Percentiles rank a stretch among this genome's conserved stretches.
Conservation (phyloP, 148 eudicot genomes). For the Fallopia convolvulus region DNA sequence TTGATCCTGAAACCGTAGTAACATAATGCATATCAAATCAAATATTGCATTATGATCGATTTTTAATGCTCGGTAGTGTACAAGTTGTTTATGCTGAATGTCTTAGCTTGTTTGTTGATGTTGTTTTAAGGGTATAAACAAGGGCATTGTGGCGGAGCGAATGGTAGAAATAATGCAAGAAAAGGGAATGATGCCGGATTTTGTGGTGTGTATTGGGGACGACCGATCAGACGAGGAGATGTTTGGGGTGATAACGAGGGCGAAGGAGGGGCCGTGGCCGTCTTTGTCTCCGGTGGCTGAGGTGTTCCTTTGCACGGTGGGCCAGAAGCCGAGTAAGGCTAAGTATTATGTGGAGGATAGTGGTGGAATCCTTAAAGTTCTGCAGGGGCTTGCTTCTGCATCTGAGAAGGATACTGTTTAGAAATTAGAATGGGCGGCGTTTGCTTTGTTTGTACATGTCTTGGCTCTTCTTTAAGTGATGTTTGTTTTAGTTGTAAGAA, state of each 20-base stretch:
- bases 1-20: background rate
- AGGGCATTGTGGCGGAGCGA: slow-evolving; percentile 37
- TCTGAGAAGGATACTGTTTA: slow-evolving; percentile 34
- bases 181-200: slow-evolving; percentile 33
- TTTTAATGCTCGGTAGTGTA: too few species aligned
- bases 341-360: slow-evolving; percentile 66
- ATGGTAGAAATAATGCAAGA: background rate
- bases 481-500: too few species aligned
- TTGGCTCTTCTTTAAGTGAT: too few species aligned
- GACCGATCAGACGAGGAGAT: slow-evolving; percentile 83
- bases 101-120: background rate
- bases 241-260: slow-evolving; percentile 69
- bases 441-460: background rate
- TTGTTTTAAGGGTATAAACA: slow-evolving; percentile 47
- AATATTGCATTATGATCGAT: too few species aligned
- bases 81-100: too few species aligned
- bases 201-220: slow-evolving; percentile 75
- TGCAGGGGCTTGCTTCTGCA: slow-evolving; percentile 55
- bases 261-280: slow-evolving; percentile 35
- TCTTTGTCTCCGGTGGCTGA: slow-evolving; percentile 64
- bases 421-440: background rate
- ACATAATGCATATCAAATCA: too few species aligned
- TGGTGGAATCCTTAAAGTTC: slow-evolving; percentile 50
- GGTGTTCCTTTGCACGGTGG: slow-evolving; percentile 79
- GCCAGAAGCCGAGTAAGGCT: slow-evolving; percentile 79